Conservation (phyloP, 2,329 filamentous ascomycete species). For the Neofusicoccum ribis region DNA sequence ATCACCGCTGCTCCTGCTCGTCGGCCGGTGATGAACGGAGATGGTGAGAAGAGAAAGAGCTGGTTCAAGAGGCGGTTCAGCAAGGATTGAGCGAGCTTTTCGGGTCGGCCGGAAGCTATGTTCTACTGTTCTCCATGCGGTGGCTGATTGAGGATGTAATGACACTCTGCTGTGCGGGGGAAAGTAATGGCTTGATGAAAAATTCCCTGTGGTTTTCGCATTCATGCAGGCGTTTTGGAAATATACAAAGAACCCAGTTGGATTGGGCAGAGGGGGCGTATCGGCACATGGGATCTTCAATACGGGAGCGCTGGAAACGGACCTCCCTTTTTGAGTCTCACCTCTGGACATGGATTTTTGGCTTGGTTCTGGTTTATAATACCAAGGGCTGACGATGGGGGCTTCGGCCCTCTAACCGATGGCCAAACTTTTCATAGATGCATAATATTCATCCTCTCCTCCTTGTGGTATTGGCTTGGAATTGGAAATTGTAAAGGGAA, state of each 20-base stretch:
- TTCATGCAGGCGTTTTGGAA: slow-evolving; percentile 9
- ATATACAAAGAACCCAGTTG: background rate
- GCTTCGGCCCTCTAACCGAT: background rate
- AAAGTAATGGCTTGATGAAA: slow-evolving; percentile 12
- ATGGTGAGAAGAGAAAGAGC: slow-evolving; percentile 76
- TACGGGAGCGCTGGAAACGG: background rate
- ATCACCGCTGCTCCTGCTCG: background rate
- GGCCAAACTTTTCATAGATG: background rate
- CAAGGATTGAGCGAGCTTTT: slow-evolving; percentile 48
- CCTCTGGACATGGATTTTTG: background rate
- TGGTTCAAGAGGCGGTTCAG: slow-evolving; percentile 86
- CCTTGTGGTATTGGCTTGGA: background rate
- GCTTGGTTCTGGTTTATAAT: slow-evolving; percentile 2
- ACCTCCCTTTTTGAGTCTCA: background rate
- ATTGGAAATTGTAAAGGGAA: background rate
- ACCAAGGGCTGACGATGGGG: background rate
- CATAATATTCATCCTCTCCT: background rate
- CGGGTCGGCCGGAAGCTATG: background rate
- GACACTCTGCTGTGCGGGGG: slow-evolving; percentile 11
- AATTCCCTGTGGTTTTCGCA: slow-evolving; percentile 1
- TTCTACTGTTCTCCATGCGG: background rate
- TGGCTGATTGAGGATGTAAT: slow-evolving; percentile 14
- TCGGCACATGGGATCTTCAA: background rate
- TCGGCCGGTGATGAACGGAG: slow-evolving; percentile 23
- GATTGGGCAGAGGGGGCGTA: background rate